These are phyloP conservation scores for Mortierella polycephala DNA, from an alignment of 371 early-diverging fungal genomes.

Conservation along the genomic window DNA sequence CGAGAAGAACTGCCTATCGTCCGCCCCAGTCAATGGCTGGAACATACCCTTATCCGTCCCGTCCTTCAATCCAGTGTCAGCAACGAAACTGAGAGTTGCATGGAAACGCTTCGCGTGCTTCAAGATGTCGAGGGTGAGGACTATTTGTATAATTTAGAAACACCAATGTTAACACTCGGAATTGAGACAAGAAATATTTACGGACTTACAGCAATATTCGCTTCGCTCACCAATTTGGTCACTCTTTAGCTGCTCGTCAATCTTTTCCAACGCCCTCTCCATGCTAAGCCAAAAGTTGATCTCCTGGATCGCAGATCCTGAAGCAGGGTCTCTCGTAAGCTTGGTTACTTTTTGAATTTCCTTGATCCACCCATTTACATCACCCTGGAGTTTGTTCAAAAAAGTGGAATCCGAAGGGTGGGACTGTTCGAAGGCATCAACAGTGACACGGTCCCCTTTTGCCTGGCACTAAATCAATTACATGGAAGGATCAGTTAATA, in stretches of 20 bases:
- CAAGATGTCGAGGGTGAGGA: constrained; percentile 92
- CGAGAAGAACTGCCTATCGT: neutral
- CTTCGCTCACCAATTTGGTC: constrained; percentile 77
- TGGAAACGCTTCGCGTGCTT: constrained; percentile 98
- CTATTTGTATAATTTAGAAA: constrained; percentile 36
- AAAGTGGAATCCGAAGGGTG: constrained; percentile 85
- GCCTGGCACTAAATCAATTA: constrained; percentile 63
- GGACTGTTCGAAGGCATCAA: constrained; percentile 76
- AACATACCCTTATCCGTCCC: constrained; percentile 80
- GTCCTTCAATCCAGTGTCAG: constrained; percentile 98
- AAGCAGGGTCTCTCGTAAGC: constrained; percentile 91
- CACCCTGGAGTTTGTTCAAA: constrained; percentile 92
- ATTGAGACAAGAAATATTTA: neutral
- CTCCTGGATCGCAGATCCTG: constrained; percentile 96
- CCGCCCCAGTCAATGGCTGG: neutral
- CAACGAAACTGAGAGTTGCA: constrained; percentile 95
- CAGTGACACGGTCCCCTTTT: constrained; percentile 71
- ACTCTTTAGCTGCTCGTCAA: constrained; percentile 94
- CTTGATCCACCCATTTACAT: constrained; percentile 98
- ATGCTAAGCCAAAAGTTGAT: constrained; percentile 98
- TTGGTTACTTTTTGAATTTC: constrained; percentile 99
- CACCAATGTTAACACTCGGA: neutral
- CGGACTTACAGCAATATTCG: neutral
- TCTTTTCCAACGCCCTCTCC: constrained; percentile 92
- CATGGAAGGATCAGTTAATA: too few relatives aligned